These are phyloP conservation scores for Hydrangea macrophylla DNA, from an alignment of 148 eudicot genomes.

Conservation along the genomic window DNA sequence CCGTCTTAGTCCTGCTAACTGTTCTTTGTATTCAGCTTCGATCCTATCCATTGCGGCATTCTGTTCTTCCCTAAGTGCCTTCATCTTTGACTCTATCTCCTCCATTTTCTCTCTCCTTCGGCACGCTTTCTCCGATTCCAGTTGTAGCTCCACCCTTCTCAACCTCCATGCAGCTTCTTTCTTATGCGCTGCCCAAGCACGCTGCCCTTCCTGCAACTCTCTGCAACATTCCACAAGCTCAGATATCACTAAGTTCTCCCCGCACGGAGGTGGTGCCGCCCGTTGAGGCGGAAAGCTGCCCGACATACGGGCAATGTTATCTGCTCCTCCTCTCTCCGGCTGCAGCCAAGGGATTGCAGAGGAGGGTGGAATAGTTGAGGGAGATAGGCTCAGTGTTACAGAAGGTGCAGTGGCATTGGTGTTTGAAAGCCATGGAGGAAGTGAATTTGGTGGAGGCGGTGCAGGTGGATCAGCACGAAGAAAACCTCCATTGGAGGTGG, in stretches of 20 bases:
- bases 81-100: constrained; percentile 67
- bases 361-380: constrained; percentile 38
- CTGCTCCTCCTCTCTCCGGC: constrained; percentile 38
- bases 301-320: constrained; percentile 20
- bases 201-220: constrained; percentile 82
- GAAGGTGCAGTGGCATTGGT: constrained; percentile 61
- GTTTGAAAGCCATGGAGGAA: constrained; percentile 81
- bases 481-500: constrained; percentile 47
- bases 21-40: constrained; percentile 77
- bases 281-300: constrained; percentile 19
- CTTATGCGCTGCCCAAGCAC: constrained; percentile 66
- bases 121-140: constrained; percentile 69
- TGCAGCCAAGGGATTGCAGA: constrained; percentile 44
- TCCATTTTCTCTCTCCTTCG: constrained; percentile 67
- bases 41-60: constrained; percentile 56
- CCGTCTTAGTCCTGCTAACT: constrained; percentile 60
- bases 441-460: constrained; percentile 30
- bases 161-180: constrained; percentile 92
- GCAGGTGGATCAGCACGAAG: constrained; percentile 40
- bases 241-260: constrained; percentile 33
- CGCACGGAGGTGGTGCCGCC: constrained; percentile 18
- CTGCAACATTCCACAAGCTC: constrained; percentile 66
- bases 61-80: constrained; percentile 72
- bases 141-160: constrained; percentile 73
- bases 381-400: constrained; percentile 70